phyloP scores from a whole-genome alignment of 2,329 filamentous ascomycete species.

The Didymellaceae sp. region DNA sequence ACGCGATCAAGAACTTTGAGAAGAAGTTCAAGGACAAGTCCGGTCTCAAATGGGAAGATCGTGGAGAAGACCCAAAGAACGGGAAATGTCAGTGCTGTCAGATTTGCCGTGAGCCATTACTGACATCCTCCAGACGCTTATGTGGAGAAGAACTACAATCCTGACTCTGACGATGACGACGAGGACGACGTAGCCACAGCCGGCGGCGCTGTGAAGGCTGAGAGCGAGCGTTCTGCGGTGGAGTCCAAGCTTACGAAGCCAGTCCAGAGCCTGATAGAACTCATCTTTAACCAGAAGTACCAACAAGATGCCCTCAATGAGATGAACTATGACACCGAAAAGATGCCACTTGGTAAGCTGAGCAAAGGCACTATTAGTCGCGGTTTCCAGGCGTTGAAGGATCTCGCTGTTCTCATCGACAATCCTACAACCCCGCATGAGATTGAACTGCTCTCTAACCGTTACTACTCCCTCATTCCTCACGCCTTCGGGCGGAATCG shows the following conservation, averaged over 20 bases:
- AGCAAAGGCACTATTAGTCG: constrained; percentile 77
- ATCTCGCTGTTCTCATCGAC: constrained; percentile 71
- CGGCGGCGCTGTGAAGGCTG: constrained; percentile 41
- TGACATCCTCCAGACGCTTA: constrained; percentile 65
- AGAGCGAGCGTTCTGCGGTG: constrained; percentile 33
- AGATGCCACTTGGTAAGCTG: constrained; percentile 83
- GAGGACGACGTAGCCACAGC: constrained; percentile 44
- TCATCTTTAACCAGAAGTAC: constrained; percentile 82
- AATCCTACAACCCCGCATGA: constrained; percentile 59
- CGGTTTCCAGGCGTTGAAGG: constrained; percentile 79
- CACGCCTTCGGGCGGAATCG: constrained; percentile 78
- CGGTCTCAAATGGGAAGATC: constrained; percentile 59
- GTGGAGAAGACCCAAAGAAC: constrained; percentile 62
- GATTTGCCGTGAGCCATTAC: neutral
- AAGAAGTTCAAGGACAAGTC: constrained; percentile 66
- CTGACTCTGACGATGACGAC: constrained; percentile 64
- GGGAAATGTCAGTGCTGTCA: constrained; percentile 58
- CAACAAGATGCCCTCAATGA: constrained; percentile 71
- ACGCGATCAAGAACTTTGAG: constrained; percentile 55
- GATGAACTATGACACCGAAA: constrained; percentile 75
- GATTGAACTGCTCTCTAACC: constrained; percentile 72
- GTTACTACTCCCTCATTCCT: constrained; percentile 82
- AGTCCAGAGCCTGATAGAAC: constrained; percentile 72
- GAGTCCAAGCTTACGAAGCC: constrained; percentile 64
- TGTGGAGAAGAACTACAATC: constrained; percentile 77